Evolutionary conservation across 805 yeast species (phyloP), one percentile per base, ranked within the genome.

Genomic region (Barnettozyma wickerhamii): DNA sequence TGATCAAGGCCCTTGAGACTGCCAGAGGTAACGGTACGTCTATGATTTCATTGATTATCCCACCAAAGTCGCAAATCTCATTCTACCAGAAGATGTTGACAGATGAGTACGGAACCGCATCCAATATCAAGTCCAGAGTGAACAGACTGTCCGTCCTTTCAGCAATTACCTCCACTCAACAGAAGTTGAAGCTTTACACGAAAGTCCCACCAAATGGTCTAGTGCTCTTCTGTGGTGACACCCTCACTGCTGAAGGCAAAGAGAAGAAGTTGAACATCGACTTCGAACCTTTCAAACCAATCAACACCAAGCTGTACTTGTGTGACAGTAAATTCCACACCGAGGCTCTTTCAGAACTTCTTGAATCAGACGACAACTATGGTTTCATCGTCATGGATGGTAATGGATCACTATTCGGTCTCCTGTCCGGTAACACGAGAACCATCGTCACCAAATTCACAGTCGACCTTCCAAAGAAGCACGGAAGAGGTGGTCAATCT

Each of bases 401-500:
- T 87, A 89, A 90, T 65, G 99, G 99, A 46, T 87, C 96, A 3
- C 72, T 93, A 52, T 93, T 93, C 55, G 99, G 99, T 68, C 76
- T 95, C 15, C 79, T 93, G 41, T 81, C 95, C 33, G 99, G 99
- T 64, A 93, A 93, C 71, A 90, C 96, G 35, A 84, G 99, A 73
- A 96, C 93, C 48, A 87, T 93, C 33, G 73, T 93, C 60, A 96
- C 91, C 68, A 93, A 93, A 68, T 93, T 93, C 69, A 84, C 89
- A 2, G 99, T 93, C 42, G 99, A 93, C 66, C 74, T 93, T 57
- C 99, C 99, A 57, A 93, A 93, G 74, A 93, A 93, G 87, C 99
- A 93, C 75, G 99, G 99, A 60, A 85, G 99, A 77, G 99, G 99
- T 85, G 99, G 99, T 84, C 99, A 93, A 73, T 93, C 99, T 48